Conservation (phyloP, 2,329 filamentous ascomycete genomes). For the Kalaharituber pfeilii region DNA sequence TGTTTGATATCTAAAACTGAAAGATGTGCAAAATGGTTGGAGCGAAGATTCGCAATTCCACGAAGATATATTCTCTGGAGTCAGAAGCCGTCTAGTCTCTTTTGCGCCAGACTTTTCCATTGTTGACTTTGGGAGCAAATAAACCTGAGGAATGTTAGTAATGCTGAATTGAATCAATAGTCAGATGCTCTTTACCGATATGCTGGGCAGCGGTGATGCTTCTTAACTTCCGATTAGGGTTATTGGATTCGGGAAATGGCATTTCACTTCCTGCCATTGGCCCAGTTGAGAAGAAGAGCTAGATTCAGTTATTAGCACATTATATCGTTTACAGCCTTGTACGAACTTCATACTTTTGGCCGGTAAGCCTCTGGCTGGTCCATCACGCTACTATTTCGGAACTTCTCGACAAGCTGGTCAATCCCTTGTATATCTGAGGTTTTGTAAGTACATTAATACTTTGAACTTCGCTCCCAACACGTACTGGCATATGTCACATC, state of each 20-base stretch:
- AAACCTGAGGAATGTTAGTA: constrained; percentile 14
- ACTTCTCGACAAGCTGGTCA: constrained; percentile 82
- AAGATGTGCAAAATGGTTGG: background rate
- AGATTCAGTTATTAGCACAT: no score
- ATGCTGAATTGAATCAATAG: background rate
- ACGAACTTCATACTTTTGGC: constrained; percentile 48
- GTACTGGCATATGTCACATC: constrained; percentile 91
- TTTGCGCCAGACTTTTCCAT: constrained; percentile 17
- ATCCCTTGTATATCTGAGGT: constrained; percentile 67
- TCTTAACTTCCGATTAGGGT: constrained; percentile 18
- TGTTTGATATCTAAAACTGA: background rate
- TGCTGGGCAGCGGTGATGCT: constrained; percentile 19
- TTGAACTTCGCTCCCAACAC: constrained; percentile 25
- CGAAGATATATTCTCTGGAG: background rate
- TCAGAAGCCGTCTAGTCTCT: constrained; percentile 9
- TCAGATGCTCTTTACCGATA: constrained; percentile 12
- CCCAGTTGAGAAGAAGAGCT: background rate
- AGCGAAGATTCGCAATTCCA: background rate
- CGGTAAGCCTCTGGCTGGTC: constrained; percentile 63
- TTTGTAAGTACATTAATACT: background rate
- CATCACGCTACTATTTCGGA: constrained; percentile 94
- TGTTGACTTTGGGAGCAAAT: constrained; percentile 19
- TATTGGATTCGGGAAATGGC: constrained; percentile 18
- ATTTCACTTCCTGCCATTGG: constrained; percentile 12
- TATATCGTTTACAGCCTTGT: constrained; percentile 4